Evolutionary conservation across 2,329 filamentous ascomycete genomes (phyloP).

Genomic region (Fusarium pseudoanthophilum): DNA sequence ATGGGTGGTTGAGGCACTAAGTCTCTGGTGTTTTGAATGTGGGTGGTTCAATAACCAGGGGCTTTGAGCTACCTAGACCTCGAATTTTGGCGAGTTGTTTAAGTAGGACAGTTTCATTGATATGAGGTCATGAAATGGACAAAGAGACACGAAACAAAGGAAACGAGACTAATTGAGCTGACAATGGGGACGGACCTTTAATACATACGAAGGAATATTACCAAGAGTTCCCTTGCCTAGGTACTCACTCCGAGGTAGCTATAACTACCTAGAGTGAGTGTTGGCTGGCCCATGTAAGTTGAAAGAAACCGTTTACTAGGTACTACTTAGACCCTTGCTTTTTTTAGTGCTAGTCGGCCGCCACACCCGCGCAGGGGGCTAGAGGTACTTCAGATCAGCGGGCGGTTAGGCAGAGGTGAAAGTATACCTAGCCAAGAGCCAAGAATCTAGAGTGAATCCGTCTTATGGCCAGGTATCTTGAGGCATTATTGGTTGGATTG

Average conservation of each 20-base stretch:
- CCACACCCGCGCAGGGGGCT: conserved; percentile 10
- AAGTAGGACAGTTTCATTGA: not conserved
- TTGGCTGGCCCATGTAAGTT: not conserved
- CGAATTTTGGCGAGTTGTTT: not conserved
- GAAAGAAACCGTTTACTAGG: not conserved
- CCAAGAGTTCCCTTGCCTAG: conserved; percentile 6
- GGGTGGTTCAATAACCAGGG: not conserved
- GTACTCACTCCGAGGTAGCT: not conserved
- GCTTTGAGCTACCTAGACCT: not conserved
- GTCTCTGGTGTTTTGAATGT: conserved; percentile 5
- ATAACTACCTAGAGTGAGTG: not conserved
- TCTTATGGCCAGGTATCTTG: not conserved
- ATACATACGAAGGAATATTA: conserved; percentile 7
- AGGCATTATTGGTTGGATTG: not conserved
- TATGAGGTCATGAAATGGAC: not conserved
- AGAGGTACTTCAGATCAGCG: not conserved
- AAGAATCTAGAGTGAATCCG: not conserved
- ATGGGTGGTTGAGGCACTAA: not conserved
- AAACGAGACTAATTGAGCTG: not conserved
- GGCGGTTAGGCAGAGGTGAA: not conserved
- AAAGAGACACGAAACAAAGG: not conserved
- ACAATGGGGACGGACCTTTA: not conserved
- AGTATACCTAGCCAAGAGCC: conserved; percentile 3
- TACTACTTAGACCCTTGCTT: not conserved
- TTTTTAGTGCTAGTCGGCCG: conserved; percentile 5